These are phyloP conservation scores for Pseudogymnoascus sp. DNA, from an alignment of 2,329 filamentous ascomycete genomes.

Conservation along the genomic window DNA sequence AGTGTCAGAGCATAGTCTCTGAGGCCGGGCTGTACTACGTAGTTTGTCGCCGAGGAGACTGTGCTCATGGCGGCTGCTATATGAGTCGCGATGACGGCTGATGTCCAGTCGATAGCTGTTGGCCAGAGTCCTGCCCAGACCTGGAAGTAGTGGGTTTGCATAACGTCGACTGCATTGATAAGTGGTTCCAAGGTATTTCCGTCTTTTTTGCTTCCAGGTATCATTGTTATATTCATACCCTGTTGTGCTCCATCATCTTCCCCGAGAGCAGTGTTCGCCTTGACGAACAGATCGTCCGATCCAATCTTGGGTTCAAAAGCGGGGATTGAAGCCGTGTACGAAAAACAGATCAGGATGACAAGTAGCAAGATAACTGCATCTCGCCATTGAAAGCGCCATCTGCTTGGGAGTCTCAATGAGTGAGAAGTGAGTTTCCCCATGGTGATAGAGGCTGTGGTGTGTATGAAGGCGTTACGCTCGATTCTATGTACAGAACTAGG, in stretches of 20 bases:
- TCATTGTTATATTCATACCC: background rate
- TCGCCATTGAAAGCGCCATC: background rate
- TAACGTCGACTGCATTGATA: constrained; percentile 56
- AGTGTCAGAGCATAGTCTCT: constrained; percentile 23
- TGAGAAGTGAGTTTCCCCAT: background rate
- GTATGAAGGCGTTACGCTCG: background rate
- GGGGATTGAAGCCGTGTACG: background rate
- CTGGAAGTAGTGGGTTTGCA: constrained; percentile 73
- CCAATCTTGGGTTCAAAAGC: background rate
- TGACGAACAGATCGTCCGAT: background rate
- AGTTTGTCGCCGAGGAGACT: constrained; percentile 52
- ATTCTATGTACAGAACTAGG: background rate
- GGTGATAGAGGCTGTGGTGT: background rate
- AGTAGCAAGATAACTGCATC: background rate
- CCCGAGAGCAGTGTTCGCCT: background rate
- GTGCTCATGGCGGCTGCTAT: constrained; percentile 64
- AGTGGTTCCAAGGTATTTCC: constrained; percentile 17
- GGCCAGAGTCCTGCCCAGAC: constrained; percentile 77
- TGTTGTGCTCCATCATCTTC: background rate
- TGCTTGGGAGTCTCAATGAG: background rate
- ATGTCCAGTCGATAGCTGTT: constrained; percentile 84
- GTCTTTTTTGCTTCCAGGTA: constrained; percentile 10
- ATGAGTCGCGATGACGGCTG: constrained; percentile 73
- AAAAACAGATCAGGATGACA: background rate
- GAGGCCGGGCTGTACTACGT: constrained; percentile 22